Conservation (phyloP, 2,329 filamentous ascomycete species). For the Cladosporium sp. region DNA sequence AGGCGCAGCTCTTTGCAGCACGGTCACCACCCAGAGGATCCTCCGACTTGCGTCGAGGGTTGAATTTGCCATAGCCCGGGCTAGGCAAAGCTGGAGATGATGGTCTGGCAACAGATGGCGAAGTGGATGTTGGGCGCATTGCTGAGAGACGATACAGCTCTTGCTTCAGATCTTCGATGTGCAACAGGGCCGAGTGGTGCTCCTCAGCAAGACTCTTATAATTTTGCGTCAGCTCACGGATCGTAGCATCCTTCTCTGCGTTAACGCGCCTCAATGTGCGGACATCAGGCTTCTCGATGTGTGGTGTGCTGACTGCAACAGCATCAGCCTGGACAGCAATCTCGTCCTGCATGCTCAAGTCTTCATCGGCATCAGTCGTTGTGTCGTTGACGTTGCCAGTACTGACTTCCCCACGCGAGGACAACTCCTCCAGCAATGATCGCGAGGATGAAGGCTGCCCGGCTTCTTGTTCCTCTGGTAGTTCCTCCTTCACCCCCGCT, state of each 20-base stretch:
- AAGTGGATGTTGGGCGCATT: conserved; percentile 25
- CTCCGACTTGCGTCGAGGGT: conserved; percentile 42
- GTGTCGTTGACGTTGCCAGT: conserved; percentile 46
- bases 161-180: conserved; percentile 87
- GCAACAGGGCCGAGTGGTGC: conserved; percentile 77
- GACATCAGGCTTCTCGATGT: conserved; percentile 60
- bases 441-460: conserved; percentile 75
- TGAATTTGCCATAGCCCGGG: conserved; percentile 53
- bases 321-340: conserved; percentile 20
- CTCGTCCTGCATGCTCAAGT: conserved; percentile 14
- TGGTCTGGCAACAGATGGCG: conserved; percentile 44
- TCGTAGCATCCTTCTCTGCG: conserved; percentile 72
- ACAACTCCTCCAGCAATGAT: conserved; percentile 91
- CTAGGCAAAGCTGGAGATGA: conserved; percentile 12
- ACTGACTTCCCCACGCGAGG: conserved; percentile 74
- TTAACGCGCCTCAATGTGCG: conserved; percentile 70
- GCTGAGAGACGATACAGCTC: conserved; percentile 70
- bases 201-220: conserved; percentile 82
- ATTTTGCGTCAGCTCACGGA: conserved; percentile 70
- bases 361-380: conserved; percentile 20
- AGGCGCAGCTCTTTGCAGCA: conserved; percentile 86
- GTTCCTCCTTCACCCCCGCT: conserved; percentile 65
- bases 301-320: background rate
- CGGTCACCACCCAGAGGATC: conserved; percentile 59
- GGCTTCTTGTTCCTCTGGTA: conserved; percentile 51